These are phyloP conservation scores for Trebouxia sp. DNA, from an alignment of 139 green algal species.

Conservation along the genomic window DNA sequence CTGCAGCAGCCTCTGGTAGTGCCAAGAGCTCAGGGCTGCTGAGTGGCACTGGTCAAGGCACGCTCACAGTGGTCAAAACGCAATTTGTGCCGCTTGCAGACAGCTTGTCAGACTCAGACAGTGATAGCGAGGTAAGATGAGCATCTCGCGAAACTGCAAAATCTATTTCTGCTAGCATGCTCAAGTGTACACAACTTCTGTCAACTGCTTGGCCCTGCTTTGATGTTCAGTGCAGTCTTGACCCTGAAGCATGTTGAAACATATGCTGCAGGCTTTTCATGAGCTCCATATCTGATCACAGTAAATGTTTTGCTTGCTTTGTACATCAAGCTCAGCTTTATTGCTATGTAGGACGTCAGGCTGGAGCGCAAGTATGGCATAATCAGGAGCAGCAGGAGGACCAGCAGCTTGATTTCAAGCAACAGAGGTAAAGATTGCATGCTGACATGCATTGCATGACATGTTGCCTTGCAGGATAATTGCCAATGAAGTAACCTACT, in stretches of 20 bases:
- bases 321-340: too few species aligned
- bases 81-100: conserved; percentile 8
- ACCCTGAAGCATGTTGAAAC: too few species aligned
- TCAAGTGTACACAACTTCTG: too few species aligned
- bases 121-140: conserved; percentile 15
- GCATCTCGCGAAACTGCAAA: too few species aligned
- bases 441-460: background rate
- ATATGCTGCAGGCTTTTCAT: too few species aligned
- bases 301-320: too few species aligned
- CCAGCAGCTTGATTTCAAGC: background rate
- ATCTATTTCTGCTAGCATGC: too few species aligned
- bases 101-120: conserved; percentile 19
- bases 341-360: conserved; percentile 23
- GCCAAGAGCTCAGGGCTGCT: background rate
- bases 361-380: conserved; percentile 31
- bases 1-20: background rate
- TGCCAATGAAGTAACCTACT: background rate
- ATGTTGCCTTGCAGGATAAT: too few species aligned
- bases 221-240: too few species aligned
- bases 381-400: background rate
- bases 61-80: conserved; percentile 11
- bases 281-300: too few species aligned
- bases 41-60: conserved; percentile 3
- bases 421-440: conserved; percentile 8
- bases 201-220: too few species aligned